These are phyloP conservation scores for Periconia digitata DNA, from an alignment of 2,329 filamentous ascomycete genomes.

Conservation along the genomic window DNA sequence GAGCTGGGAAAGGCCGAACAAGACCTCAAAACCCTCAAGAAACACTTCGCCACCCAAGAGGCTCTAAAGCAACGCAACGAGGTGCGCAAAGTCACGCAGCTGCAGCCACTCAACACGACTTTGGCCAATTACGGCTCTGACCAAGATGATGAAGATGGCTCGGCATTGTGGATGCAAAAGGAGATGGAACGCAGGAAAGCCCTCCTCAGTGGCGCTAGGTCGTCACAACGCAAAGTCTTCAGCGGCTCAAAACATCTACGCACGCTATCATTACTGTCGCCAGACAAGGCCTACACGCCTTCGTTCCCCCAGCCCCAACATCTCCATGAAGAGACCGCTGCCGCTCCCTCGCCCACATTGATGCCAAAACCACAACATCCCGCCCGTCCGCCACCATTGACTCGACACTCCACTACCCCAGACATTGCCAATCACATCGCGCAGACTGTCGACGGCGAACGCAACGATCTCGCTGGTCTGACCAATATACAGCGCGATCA, in stretches of 20 bases:
- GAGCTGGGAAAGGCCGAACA: conserved; percentile 82
- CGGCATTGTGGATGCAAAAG: conserved; percentile 47
- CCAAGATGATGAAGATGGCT: conserved; percentile 50
- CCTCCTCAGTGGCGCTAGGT: conserved; percentile 56
- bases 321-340: conserved; percentile 26
- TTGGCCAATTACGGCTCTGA: conserved; percentile 33
- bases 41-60: conserved; percentile 78
- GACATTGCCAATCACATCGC: conserved; percentile 32
- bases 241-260: conserved; percentile 63
- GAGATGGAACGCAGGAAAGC: conserved; percentile 77
- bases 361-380: conserved; percentile 4
- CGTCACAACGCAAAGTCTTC: conserved; percentile 61
- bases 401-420: conserved; percentile 33
- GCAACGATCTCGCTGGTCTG: conserved; percentile 33
- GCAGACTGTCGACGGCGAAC: conserved; percentile 27
- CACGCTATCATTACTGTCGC: conserved; percentile 82
- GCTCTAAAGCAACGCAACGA: conserved; percentile 73
- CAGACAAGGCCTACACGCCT: conserved; percentile 42
- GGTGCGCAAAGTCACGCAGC: conserved; percentile 55
- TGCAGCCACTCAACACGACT: conserved; percentile 56
- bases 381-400: conserved; percentile 14
- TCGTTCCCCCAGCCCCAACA: conserved; percentile 43
- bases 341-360: conserved; percentile 1
- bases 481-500: conserved; percentile 39
- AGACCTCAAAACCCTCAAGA: conserved; percentile 76